Conservation (phyloP, 2,329 filamentous ascomycete species). For the Fulvia fulva region DNA sequence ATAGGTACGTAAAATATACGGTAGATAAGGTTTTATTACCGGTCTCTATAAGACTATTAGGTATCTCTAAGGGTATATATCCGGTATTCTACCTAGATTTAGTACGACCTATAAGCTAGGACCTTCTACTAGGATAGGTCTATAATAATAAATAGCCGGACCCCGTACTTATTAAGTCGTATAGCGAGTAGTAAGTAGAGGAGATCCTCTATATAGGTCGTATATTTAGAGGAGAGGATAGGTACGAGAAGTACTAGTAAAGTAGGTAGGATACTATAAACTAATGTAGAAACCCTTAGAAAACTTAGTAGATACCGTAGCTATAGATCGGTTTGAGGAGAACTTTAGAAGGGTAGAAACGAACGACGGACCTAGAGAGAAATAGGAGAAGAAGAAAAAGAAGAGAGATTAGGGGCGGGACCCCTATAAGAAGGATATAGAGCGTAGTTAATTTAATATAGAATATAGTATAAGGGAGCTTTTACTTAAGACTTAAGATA, state of each 20-base stretch:
- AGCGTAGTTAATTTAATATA: too few relatives aligned
- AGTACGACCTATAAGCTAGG: too few relatives aligned
- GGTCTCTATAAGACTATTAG: background rate
- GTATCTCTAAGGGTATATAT: background rate
- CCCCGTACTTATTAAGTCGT: background rate
- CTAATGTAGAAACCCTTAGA: background rate
- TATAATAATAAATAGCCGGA: background rate
- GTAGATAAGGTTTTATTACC: too few relatives aligned
- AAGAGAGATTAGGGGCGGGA: too few relatives aligned
- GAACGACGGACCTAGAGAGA: background rate
- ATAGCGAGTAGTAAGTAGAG: background rate
- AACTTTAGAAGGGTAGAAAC: background rate
- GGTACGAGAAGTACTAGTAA: background rate
- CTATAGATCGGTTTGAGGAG: background rate
- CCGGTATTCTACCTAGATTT: too few relatives aligned
- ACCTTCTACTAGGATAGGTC: background rate
- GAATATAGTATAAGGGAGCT: too few relatives aligned
- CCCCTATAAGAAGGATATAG: too few relatives aligned
- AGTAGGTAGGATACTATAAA: background rate
- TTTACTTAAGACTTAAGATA: too few relatives aligned
- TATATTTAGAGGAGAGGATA: background rate
- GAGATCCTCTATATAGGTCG: background rate
- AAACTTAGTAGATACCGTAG: too few relatives aligned
- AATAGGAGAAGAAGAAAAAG: conserved; percentile 1
- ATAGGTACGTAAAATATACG: too few relatives aligned